phyloP scores from a whole-genome alignment of 306 rosid genomes.

The Ormosia semicastrata region DNA sequence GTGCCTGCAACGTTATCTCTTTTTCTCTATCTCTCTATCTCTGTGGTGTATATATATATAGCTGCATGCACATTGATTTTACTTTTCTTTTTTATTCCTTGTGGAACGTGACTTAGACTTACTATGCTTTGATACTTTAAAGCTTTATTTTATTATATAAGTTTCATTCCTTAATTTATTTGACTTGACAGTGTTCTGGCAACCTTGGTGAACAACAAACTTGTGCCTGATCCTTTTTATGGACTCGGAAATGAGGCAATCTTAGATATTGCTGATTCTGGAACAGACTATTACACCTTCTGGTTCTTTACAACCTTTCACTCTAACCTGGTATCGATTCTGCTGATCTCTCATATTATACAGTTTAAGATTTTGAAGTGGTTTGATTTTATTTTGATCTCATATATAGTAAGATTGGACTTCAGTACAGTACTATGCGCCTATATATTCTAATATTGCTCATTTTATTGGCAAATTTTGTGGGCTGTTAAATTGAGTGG shows the following conservation, averaged over 20 bases:
- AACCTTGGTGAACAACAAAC: slow-evolving; percentile 87
- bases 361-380: neutral
- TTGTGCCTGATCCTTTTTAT: slow-evolving; percentile 83
- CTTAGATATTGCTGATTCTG: slow-evolving; percentile 88
- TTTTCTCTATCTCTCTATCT: neutral
- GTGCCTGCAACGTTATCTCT: slow-evolving; percentile 81
- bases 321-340: slow-evolving; percentile 55
- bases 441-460: neutral
- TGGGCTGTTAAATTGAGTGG: neutral
- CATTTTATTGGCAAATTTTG: neutral
- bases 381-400: neutral
- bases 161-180: neutral
- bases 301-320: slow-evolving; percentile 88
- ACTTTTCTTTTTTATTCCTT: neutral
- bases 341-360: neutral
- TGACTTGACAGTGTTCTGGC: slow-evolving; percentile 65
- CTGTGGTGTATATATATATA: neutral
- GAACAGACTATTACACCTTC: slow-evolving; percentile 82
- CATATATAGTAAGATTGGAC: neutral
- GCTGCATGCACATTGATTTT: neutral
- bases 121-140: neutral
- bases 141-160: neutral
- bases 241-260: slow-evolving; percentile 75
- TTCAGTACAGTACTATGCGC: neutral
- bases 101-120: too few species aligned